Base-by-base conservation (phyloP, 176 grass and related monocot species). In the Avena insularis region DNA sequence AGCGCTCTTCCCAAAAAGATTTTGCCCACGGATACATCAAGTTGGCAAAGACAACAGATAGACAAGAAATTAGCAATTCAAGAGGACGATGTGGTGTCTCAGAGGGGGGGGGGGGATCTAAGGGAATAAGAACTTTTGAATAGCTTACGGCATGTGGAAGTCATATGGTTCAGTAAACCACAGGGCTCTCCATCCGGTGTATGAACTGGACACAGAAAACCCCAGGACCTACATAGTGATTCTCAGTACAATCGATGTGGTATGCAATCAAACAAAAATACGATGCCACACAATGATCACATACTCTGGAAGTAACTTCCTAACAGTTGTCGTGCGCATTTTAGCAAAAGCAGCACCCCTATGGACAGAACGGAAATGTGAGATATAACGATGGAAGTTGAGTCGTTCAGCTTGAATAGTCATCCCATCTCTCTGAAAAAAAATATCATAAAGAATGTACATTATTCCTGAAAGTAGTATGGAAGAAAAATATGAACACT, bases 221-320 rank as follows among this genome's bases (percentile, higher is more conserved):
- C 95, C 95, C 95, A 98, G 6, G 95, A 95, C 86, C 95, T 98
- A 88, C 76, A 87, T 49, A 58, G 23, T 69, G 58, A 69, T 72
- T 77, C 67, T 78, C 82, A 91, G 63, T 23, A 80, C 56, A 38
- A 80, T 62, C 31, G 72, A 87, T 67, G 70, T 51, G 16, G n/a
- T 56, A 87, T 54, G 73, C 58, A 88, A 64, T 31, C 36, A 54
- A 83, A 84, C 70, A 84, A 69, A 16, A 90, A 55, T 67, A 75
- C 4, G 82, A 69, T 86, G 33, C 11, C 62, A 80, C 50, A 62
- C 15, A 71, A 85, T 36, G 51, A 78, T 85, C 72, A 82, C 91
- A 75, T 95, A 98, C 95, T 98, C 95, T 36, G 95, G 95, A 83
- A 98, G 93, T 89, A 98, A 90, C 83, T 98, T 98, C 53, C 95